phyloP scores from a whole-genome alignment of 495 filamentous ascomycete genomes.

The Podospora pseudopauciseta region DNA sequence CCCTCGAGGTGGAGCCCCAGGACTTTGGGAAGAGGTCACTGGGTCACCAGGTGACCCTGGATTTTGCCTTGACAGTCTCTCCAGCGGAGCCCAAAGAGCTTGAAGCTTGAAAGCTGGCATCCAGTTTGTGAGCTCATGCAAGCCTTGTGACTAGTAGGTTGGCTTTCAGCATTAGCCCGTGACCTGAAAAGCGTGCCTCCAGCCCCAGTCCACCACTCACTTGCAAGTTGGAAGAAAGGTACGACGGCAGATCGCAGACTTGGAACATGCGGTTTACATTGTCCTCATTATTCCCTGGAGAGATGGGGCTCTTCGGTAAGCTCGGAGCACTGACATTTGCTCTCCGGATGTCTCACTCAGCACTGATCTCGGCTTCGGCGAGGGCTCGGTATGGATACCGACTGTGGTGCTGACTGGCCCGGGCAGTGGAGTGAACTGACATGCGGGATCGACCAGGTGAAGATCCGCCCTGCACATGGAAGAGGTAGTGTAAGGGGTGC shows the following conservation, averaged over 20 bases:
- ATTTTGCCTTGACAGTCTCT: background rate
- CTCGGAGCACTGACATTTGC: background rate
- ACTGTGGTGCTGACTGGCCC: background rate
- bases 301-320: background rate
- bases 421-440: background rate
- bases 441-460: conserved; percentile 1
- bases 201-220: background rate
- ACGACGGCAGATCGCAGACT: background rate
- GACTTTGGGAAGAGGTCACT: background rate
- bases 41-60: background rate
- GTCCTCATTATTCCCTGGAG: no score
- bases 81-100: background rate
- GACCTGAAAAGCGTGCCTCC: no score
- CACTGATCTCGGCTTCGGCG: background rate
- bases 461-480: background rate
- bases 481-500: background rate
- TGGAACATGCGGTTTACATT: no score
- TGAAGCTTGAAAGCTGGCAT: background rate
- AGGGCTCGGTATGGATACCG: background rate
- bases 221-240: background rate
- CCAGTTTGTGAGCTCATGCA: background rate
- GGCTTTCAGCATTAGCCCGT: background rate
- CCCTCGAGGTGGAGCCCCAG: background rate
- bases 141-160: background rate
- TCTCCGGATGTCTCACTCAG: background rate